phyloP scores from a whole-genome alignment of 805 yeast genomes.

The Candida chilensis region DNA sequence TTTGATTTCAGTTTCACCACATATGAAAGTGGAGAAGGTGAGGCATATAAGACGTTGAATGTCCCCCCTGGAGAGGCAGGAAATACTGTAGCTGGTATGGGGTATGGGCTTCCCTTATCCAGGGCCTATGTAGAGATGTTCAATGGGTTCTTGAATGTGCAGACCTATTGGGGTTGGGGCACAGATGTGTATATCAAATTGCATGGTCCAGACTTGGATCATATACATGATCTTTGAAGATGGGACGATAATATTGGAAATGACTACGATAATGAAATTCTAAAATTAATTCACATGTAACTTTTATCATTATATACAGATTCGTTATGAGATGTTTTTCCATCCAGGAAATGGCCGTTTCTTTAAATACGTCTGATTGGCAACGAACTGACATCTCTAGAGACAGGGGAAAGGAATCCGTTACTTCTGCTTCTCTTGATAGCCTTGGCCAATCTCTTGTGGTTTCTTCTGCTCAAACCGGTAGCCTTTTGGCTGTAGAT shows the following conservation, averaged over 20 bases:
- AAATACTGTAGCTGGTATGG: conserved; percentile 83
- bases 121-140: conserved; percentile 66
- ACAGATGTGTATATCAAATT: conserved; percentile 63
- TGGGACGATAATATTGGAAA: no score
- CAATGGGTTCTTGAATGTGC: conserved; percentile 61
- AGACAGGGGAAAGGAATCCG: conserved; percentile 73
- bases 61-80: conserved; percentile 68
- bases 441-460: conserved; percentile 65
- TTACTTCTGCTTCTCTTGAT: conserved; percentile 72
- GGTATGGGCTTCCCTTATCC: conserved; percentile 87
- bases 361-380: no score
- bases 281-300: no score
- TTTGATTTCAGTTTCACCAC: conserved; percentile 87
- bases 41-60: conserved; percentile 51
- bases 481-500: conserved; percentile 66
- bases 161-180: conserved; percentile 70
- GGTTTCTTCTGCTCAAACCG: conserved; percentile 59
- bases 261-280: no score
- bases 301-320: no score
- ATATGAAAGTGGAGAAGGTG: conserved; percentile 51
- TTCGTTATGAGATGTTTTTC: no score
- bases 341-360: no score
- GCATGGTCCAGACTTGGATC: conserved; percentile 19
- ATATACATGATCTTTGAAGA: no score
- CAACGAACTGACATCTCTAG: conserved; percentile 43